These are phyloP conservation scores for Stellera chamaejasme DNA, from an alignment of 345 rosid species.

Conservation along the genomic window DNA sequence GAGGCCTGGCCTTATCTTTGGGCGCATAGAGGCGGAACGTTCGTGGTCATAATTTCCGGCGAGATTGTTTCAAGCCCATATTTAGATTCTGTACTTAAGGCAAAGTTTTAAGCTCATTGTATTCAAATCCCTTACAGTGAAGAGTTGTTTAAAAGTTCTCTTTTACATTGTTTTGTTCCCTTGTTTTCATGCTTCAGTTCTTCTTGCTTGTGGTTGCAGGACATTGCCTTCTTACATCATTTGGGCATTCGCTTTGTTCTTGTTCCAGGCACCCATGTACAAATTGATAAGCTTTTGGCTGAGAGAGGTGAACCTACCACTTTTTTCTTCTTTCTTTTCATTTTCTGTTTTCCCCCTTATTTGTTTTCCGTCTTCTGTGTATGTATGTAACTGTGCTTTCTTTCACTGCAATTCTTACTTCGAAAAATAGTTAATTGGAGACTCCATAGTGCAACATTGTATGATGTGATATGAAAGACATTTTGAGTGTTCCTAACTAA, in stretches of 20 bases:
- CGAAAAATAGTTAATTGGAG: too few species aligned
- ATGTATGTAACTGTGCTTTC: background rate
- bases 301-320: conserved; percentile 48
- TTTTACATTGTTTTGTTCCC: background rate
- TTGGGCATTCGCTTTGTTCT: conserved; percentile 76
- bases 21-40: conserved; percentile 78
- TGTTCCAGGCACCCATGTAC: conserved; percentile 85
- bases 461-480: background rate
- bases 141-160: background rate
- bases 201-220: conserved; percentile 35
- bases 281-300: conserved; percentile 71
- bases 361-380: background rate
- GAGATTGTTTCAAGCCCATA: conserved; percentile 47
- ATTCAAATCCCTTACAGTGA: background rate
- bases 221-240: conserved; percentile 88
- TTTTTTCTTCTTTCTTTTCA: background rate
- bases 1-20: conserved; percentile 98
- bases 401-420: background rate
- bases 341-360: background rate
- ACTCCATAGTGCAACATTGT: background rate
- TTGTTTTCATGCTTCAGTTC: background rate
- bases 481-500: background rate
- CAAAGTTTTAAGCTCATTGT: conserved; percentile 9
- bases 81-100: conserved; percentile 72
- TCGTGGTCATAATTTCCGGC: conserved; percentile 65